These are phyloP conservation scores for Trichoderma virens DNA, from an alignment of 495 filamentous ascomycete genomes.

Conservation along the genomic window DNA sequence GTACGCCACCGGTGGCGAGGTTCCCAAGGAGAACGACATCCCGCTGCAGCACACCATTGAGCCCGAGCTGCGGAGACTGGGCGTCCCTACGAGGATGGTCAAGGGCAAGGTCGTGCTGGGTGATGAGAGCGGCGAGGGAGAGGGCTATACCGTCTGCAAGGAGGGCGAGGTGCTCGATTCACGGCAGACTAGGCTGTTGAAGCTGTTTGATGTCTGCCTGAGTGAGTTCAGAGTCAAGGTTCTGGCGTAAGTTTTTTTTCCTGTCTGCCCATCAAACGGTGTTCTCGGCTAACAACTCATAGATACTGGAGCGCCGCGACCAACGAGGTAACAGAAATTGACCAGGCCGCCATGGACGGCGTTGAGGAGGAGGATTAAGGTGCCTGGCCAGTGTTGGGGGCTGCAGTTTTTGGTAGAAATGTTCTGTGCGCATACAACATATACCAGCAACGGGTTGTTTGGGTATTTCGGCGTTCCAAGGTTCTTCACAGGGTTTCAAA, in stretches of 20 bases:
- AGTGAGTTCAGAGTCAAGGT: conserved; percentile 80
- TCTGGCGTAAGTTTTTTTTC: conserved; percentile 39
- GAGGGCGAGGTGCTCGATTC: conserved; percentile 78
- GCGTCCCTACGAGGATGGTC: conserved; percentile 77
- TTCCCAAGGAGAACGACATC: conserved; percentile 72
- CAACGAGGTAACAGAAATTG: conserved; percentile 51
- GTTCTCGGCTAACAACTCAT: not conserved
- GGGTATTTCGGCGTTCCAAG: conserved; percentile 27
- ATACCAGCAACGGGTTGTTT: conserved; percentile 16
- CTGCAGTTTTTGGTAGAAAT: not conserved
- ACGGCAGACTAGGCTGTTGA: conserved; percentile 83
- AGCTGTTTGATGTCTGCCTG: conserved; percentile 83
- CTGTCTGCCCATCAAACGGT: not conserved
- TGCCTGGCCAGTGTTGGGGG: conserved; percentile 11
- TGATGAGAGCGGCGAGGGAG: conserved; percentile 37
- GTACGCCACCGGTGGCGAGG: conserved; percentile 67
- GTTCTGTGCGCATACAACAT: conserved; percentile 10
- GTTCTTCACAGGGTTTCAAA: conserved; percentile 24
- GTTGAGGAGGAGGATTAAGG: conserved; percentile 19
- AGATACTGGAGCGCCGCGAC: conserved; percentile 54
- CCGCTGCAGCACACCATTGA: conserved; percentile 81
- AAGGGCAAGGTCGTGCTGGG: conserved; percentile 84
- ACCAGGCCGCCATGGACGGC: conserved; percentile 18
- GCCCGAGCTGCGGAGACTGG: conserved; percentile 75
- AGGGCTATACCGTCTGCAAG: conserved; percentile 63